Evolutionary conservation across 768 basidiomycete genomes (phyloP).

Genomic region (Amyloporia xantha): DNA sequence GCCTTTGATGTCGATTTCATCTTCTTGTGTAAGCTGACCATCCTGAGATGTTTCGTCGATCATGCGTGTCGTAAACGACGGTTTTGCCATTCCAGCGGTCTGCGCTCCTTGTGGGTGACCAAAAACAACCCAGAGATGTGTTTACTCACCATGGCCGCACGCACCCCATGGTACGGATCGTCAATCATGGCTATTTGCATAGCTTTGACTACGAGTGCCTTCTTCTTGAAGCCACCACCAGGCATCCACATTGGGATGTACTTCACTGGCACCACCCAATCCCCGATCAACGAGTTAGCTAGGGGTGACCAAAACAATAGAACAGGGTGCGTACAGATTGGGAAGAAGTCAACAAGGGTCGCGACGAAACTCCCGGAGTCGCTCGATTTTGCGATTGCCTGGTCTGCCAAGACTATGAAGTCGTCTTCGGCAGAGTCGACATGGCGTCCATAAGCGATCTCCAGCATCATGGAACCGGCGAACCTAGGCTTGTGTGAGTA

Average conservation of each 20-base stretch:
- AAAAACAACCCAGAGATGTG: neutral
- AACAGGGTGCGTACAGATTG: conserved; percentile 25
- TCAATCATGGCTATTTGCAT: conserved; percentile 10
- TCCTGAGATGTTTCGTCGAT: neutral
- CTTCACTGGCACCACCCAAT: conserved; percentile 26
- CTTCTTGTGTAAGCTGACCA: neutral
- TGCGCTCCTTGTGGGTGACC: too few species aligned
- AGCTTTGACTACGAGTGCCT: neutral
- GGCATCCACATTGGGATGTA: conserved; percentile 58
- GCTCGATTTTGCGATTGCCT: conserved; percentile 18
- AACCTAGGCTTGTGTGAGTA: neutral
- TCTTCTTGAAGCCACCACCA: conserved; percentile 41
- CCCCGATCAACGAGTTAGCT: neutral
- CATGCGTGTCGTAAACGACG: neutral
- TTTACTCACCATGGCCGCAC: conserved; percentile 10
- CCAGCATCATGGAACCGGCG: conserved; percentile 24
- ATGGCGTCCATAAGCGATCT: conserved; percentile 28
- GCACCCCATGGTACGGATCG: conserved; percentile 17
- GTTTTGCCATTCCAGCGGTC: neutral
- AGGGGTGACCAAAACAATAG: too few species aligned
- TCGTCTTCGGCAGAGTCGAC: conserved; percentile 25
- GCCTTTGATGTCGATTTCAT: conserved; percentile 8
- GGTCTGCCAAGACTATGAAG: conserved; percentile 23
- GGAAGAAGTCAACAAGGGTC: conserved; percentile 30
- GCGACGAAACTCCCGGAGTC: conserved; percentile 20